Conservation (phyloP, 148 eudicot genomes). For the Chenopodium quinoa region DNA sequence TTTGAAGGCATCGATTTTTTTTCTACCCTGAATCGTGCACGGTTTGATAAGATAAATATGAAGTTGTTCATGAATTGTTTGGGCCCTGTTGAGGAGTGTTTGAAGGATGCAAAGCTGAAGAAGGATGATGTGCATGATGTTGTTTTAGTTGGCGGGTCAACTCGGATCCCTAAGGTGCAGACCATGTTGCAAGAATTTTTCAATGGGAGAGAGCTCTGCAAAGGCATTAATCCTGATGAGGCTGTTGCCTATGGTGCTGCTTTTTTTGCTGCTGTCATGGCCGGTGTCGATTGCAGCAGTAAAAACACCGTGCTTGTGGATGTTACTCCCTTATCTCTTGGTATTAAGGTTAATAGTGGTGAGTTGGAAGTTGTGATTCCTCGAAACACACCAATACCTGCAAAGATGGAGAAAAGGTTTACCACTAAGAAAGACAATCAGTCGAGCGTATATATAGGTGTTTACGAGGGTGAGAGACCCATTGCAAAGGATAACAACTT, state of each 20-base stretch:
- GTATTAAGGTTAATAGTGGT: neutral
- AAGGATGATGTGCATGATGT: constrained; percentile 14
- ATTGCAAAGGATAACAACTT: constrained; percentile 19
- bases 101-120: constrained; percentile 1
- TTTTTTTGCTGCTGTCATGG: constrained; percentile 7
- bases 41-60: constrained; percentile 4
- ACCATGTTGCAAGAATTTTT: constrained; percentile 2
- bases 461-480: constrained; percentile 21
- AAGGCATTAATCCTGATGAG: constrained; percentile 16
- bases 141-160: constrained; percentile 18
- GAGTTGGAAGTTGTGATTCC: constrained; percentile 1
- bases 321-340: constrained; percentile 20
- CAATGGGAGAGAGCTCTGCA: neutral
- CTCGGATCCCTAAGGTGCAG: constrained; percentile 13
- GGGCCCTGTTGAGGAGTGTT: neutral
- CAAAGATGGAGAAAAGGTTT: neutral
- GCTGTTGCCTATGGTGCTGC: constrained; percentile 23
- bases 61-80: constrained; percentile 10
- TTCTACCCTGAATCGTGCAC: constrained; percentile 1
- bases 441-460: rapidly evolving
- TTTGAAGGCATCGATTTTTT: constrained; percentile 11
- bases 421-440: neutral
- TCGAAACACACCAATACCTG: constrained; percentile 9
- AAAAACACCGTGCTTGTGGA: neutral
- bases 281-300: neutral